Conservation (phyloP, 257 asterid species). For the Solanum medicagineum region DNA sequence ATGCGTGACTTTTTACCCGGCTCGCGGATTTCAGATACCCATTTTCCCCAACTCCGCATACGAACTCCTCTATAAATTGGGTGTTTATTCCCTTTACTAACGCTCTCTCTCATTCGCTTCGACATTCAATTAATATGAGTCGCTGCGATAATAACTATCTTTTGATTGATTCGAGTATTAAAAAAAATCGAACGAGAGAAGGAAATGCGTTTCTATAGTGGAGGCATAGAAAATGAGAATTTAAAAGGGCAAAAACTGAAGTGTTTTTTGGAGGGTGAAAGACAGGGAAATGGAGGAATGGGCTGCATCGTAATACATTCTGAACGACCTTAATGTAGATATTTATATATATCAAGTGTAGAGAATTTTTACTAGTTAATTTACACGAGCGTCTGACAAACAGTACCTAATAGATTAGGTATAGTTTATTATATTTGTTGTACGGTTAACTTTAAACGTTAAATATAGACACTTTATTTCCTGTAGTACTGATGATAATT, state of each 20-base stretch:
- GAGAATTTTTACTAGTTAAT: background rate
- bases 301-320: background rate
- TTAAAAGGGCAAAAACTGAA: background rate
- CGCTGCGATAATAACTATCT: background rate
- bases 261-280: background rate
- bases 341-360: background rate
- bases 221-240: background rate
- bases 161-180: too few relatives aligned
- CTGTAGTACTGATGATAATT: background rate
- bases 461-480: background rate
- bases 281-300: background rate
- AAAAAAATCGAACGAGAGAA: too few relatives aligned
- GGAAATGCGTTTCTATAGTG: too few relatives aligned
- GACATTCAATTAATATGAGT: background rate
- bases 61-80: slow-evolving; percentile 62
- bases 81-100: slow-evolving; percentile 23
- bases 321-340: background rate
- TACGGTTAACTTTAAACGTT: background rate
- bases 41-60: slow-evolving; percentile 73
- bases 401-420: background rate
- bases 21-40: slow-evolving; percentile 74
- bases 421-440: background rate
- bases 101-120: background rate
- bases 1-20: slow-evolving; percentile 60
- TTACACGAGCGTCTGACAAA: background rate